phyloP scores from a whole-genome alignment of 495 filamentous ascomycete genomes.

The Pseudotulostoma volvatum region DNA sequence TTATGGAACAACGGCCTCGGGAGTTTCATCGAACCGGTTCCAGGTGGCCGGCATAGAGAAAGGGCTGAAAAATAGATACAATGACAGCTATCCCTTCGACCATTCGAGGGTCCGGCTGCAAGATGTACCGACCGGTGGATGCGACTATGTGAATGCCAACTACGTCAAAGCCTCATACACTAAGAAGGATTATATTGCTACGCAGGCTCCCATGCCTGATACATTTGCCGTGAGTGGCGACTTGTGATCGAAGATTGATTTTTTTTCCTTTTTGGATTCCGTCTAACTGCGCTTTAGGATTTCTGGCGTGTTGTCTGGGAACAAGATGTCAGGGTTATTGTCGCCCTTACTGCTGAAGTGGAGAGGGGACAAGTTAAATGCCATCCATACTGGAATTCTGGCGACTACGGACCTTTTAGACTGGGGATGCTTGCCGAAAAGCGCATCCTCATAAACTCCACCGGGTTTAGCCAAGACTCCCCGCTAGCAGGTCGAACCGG shows the following conservation, averaged over 20 bases:
- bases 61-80: slow-evolving; percentile 88
- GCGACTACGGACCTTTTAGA: slow-evolving; percentile 62
- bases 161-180: slow-evolving; percentile 61
- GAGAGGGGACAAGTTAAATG: slow-evolving; percentile 93
- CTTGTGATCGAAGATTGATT: background rate
- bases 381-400: slow-evolving; percentile 79
- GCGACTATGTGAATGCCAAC: slow-evolving; percentile 95
- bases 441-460: slow-evolving; percentile 53
- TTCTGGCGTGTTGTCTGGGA: slow-evolving; percentile 98
- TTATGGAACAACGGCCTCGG: slow-evolving; percentile 28
- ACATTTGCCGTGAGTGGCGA: slow-evolving; percentile 64
- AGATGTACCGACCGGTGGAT: slow-evolving; percentile 48
- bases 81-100: slow-evolving; percentile 94
- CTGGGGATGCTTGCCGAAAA: slow-evolving; percentile 67
- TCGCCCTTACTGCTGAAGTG: slow-evolving; percentile 90
- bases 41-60: slow-evolving; percentile 84
- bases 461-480: slow-evolving; percentile 5
- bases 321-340: slow-evolving; percentile 81
- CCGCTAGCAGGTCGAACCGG: background rate
- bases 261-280: slow-evolving; percentile 1
- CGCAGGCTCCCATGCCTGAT: slow-evolving; percentile 81
- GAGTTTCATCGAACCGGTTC: slow-evolving; percentile 16
- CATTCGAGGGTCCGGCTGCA: slow-evolving; percentile 75
- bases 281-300: slow-evolving; percentile 51
- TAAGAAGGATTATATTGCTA: slow-evolving; percentile 85